phyloP scores from a whole-genome alignment of 345 rosid species.

The Combretum micranthum region DNA sequence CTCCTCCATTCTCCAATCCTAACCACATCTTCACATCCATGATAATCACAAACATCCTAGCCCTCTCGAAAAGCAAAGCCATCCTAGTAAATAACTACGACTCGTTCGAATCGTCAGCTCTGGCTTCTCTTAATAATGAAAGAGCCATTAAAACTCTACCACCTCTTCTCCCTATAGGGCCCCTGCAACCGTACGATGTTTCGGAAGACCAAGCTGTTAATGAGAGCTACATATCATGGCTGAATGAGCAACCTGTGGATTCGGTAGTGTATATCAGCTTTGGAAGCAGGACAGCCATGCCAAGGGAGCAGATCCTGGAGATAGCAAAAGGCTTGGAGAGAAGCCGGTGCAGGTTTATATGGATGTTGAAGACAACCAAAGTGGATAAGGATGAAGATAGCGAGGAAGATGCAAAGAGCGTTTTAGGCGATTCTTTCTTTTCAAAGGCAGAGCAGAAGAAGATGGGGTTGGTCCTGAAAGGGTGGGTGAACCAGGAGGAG shows the following conservation, averaged over 20 bases:
- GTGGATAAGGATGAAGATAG: conserved; percentile 40
- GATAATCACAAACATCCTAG: conserved; percentile 5
- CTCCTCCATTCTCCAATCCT: conserved; percentile 17
- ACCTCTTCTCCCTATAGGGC: conserved; percentile 23
- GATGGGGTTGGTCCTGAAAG: conserved; percentile 26
- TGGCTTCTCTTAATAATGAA: conserved; percentile 13
- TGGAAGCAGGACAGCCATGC: conserved; percentile 35
- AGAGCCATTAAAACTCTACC: conserved; percentile 15
- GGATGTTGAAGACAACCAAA: conserved; percentile 28
- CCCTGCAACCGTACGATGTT: conserved; percentile 18
- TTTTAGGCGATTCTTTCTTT: conserved; percentile 25
- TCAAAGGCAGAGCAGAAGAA: conserved; percentile 7
- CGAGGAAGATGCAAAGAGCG: conserved; percentile 13
- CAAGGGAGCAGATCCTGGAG: conserved; percentile 30
- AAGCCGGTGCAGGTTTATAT: conserved; percentile 25
- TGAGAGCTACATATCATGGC: conserved; percentile 19
- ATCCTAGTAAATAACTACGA: conserved; percentile 33
- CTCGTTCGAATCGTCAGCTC: conserved; percentile 20
- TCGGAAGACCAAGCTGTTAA: conserved; percentile 6
- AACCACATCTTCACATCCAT: conserved; percentile 8
- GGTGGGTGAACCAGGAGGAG: conserved; percentile 37
- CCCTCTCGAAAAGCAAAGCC: conserved; percentile 14
- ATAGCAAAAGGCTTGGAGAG: conserved; percentile 29
- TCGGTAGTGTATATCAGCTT: conserved; percentile 40
- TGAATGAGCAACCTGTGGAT: conserved; percentile 20